phyloP scores from a whole-genome alignment of 1,284 basidiomycete genomes.

The Golubevia sp. region DNA sequence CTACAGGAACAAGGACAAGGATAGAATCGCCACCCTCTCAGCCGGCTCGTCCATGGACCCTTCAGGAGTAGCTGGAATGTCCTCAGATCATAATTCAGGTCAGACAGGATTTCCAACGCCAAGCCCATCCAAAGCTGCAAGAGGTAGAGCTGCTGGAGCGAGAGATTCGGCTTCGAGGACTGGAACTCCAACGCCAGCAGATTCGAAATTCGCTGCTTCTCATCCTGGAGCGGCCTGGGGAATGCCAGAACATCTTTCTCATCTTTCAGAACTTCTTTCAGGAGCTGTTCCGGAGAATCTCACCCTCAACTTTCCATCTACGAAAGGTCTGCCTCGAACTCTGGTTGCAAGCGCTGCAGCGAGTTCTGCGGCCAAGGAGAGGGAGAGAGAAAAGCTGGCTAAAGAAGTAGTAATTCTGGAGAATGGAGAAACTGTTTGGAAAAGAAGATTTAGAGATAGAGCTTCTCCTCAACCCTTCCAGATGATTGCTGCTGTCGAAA shows the following conservation, averaged over 20 bases:
- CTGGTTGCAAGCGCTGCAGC: neutral
- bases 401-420: too few species aligned
- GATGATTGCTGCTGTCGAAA: constrained; percentile 34
- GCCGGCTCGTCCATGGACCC: neutral
- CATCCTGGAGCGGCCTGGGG: constrained; percentile 22
- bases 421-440: neutral
- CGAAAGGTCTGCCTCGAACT: constrained; percentile 4
- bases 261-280: constrained; percentile 47
- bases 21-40: constrained; percentile 5
- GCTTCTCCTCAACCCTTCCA: constrained; percentile 33
- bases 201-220: too few species aligned
- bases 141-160: neutral
- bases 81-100: constrained; percentile 16
- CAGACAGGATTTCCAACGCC: constrained; percentile 35
- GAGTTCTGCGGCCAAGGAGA: neutral
- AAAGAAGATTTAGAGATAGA: neutral
- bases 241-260: constrained; percentile 54
- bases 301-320: neutral
- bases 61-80: constrained; percentile 19
- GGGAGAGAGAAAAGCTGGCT: too few species aligned
- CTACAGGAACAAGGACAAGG: constrained; percentile 41
- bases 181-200: constrained; percentile 1
- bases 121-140: constrained; percentile 36
- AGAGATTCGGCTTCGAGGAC: neutral
- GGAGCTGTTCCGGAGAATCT: constrained; percentile 2